Percentiles rank a stretch among this genome's conserved stretches.
phyloP scores from a whole-genome alignment of 768 basidiomycete species.

The Podaxis carcinomalis region DNA sequence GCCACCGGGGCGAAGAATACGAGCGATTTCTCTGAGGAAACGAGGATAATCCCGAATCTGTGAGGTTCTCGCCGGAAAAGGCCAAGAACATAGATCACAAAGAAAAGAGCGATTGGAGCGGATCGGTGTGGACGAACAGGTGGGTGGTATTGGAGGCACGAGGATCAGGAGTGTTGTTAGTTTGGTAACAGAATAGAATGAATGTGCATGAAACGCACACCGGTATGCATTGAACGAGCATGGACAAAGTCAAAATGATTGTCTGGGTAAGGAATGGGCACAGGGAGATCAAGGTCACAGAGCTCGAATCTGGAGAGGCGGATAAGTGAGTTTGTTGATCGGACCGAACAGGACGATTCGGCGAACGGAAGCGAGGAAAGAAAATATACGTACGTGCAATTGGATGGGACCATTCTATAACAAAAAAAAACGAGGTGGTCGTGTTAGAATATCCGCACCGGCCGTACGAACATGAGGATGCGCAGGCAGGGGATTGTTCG shows the following conservation, averaged over 20 bases:
- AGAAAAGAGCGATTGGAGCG: slow-evolving; percentile 8
- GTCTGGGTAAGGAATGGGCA: slow-evolving; percentile 58
- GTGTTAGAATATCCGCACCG: slow-evolving; percentile 2
- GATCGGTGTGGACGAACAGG: background rate
- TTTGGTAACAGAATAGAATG: background rate
- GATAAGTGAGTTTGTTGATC: background rate
- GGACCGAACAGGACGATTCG: background rate
- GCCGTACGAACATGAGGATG: slow-evolving; percentile 11
- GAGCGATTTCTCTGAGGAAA: slow-evolving; percentile 56
- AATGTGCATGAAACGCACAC: slow-evolving; percentile 36
- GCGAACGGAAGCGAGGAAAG: slow-evolving; percentile 1
- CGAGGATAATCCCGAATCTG: slow-evolving; percentile 62
- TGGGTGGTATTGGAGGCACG: background rate
- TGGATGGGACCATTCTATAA: slow-evolving; percentile 57
- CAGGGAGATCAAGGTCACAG: slow-evolving; percentile 55
- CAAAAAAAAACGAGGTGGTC: slow-evolving; percentile 1
- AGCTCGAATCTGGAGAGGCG: slow-evolving; percentile 54
- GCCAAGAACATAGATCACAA: slow-evolving; percentile 6
- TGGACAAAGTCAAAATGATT: slow-evolving; percentile 66
- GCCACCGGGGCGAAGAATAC: slow-evolving; percentile 68
- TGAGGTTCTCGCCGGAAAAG: slow-evolving; percentile 9
- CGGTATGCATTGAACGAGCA: slow-evolving; percentile 64
- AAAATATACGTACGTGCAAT: slow-evolving; percentile 58
- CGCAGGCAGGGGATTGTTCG: slow-evolving; percentile 20
- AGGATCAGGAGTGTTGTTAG: background rate